phyloP scores from a whole-genome alignment of 2,329 filamentous ascomycete genomes.

The Pseudogymnoascus sp. region DNA sequence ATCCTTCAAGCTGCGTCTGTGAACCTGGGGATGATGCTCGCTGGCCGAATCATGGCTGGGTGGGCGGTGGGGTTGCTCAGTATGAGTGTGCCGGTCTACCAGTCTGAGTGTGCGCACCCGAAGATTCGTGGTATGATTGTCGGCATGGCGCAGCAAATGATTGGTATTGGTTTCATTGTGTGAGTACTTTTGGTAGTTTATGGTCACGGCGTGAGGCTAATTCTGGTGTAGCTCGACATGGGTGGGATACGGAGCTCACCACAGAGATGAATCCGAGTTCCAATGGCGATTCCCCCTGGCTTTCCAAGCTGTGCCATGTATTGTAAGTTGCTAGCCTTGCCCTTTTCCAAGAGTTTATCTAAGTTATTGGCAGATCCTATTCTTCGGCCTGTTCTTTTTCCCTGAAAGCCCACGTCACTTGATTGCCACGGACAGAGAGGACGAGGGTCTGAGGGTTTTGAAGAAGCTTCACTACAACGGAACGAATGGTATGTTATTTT shows the following conservation, averaged over 20 bases:
- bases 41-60: slow-evolving; percentile 47
- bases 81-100: slow-evolving; percentile 56
- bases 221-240: not conserved
- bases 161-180: slow-evolving; percentile 49
- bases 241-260: slow-evolving; percentile 9
- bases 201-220: slow-evolving; percentile 48
- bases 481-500: slow-evolving; percentile 25
- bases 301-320: slow-evolving; percentile 49
- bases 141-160: slow-evolving; percentile 54
- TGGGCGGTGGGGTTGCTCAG: slow-evolving; percentile 44
- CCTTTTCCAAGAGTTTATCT: not conserved
- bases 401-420: slow-evolving; percentile 50
- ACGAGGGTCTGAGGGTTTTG: slow-evolving; percentile 40
- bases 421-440: slow-evolving; percentile 40
- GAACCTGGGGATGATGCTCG: slow-evolving; percentile 44
- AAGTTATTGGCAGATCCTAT: slow-evolving; percentile 21
- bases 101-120: slow-evolving; percentile 53
- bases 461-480: slow-evolving; percentile 46
- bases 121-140: slow-evolving; percentile 52
- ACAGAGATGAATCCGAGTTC: not conserved
- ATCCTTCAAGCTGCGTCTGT: slow-evolving; percentile 49
- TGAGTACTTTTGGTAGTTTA: slow-evolving; percentile 19
- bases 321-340: slow-evolving; percentile 18
- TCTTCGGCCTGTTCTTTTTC: slow-evolving; percentile 50
- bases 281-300: slow-evolving; percentile 32